These are phyloP conservation scores for Cladophialophora chaetospira DNA, from an alignment of 2,329 filamentous ascomycete genomes.

Conservation along the genomic window DNA sequence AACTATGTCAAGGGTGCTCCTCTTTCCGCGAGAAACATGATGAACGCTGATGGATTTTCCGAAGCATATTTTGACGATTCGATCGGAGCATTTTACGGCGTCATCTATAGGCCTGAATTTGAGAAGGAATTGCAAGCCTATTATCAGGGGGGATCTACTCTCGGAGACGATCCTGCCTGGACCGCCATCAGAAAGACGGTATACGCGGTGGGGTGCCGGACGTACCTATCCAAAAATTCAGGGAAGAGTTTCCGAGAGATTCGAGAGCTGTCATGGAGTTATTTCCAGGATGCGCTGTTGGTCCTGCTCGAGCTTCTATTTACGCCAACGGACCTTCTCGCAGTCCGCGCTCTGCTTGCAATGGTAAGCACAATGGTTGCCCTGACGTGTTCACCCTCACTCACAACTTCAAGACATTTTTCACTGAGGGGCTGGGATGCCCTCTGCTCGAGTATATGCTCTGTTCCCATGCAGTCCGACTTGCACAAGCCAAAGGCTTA, in stretches of 20 bases:
- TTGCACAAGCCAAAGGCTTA: conserved; percentile 8
- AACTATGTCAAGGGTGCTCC: not conserved
- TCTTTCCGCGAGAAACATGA: not conserved
- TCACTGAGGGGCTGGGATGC: conserved; percentile 13
- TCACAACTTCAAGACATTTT: not conserved
- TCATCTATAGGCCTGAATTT: no score
- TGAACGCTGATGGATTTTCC: not conserved
- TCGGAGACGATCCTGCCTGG: no score
- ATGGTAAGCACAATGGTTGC: not conserved
- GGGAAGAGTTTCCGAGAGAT: conserved; percentile 1
- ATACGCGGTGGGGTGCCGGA: conserved; percentile 4
- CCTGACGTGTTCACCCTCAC: not conserved
- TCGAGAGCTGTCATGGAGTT: not conserved
- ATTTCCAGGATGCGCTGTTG: conserved; percentile 8
- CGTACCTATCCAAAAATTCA: not conserved
- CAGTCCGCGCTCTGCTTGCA: conserved; percentile 6
- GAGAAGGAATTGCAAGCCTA: no score
- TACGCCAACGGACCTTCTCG: not conserved
- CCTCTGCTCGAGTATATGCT: conserved; percentile 13
- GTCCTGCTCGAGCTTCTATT: conserved; percentile 12
- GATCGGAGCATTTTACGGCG: no score
- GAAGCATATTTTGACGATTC: not conserved
- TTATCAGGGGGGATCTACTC: no score
- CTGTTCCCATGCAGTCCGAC: not conserved
- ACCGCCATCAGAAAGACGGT: no score